Evolutionary conservation across 1,284 basidiomycete genomes (phyloP).

Genomic region (Cryptococcus sp.): DNA sequence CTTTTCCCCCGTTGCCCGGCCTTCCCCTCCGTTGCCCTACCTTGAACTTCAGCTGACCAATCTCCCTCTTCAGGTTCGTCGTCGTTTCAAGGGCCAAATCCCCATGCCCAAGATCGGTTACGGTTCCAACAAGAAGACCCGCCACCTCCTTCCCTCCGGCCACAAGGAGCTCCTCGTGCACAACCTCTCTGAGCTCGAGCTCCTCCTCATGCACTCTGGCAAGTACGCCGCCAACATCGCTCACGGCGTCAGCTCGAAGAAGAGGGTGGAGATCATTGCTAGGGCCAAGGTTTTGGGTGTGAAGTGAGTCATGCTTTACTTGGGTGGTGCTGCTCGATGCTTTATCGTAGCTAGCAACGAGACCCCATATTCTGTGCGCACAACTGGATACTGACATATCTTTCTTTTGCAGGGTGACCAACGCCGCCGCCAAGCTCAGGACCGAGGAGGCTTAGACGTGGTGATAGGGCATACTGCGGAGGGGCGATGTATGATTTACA

Average conservation of each 20-base stretch:
- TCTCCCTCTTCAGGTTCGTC: conserved; percentile 54
- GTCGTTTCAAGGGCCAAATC: conserved; percentile 91
- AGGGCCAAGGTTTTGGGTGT: conserved; percentile 85
- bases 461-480: not conserved
- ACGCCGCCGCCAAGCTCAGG: conserved; percentile 89
- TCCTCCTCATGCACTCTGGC: conserved; percentile 98
- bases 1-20: not conserved
- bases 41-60: not conserved
- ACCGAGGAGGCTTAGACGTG: conserved; percentile 72
- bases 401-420: conserved; percentile 68
- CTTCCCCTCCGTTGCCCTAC: not conserved
- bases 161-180: conserved; percentile 90
- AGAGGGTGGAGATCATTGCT: conserved; percentile 85
- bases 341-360: not conserved
- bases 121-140: conserved; percentile 65
- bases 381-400: conserved; percentile 7
- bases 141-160: conserved; percentile 89
- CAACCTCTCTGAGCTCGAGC: conserved; percentile 86
- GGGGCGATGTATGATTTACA: conserved; percentile 11
- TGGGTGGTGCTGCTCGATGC: not conserved
- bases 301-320: conserved; percentile 53
- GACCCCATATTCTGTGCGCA: not conserved
- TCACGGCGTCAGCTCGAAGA: conserved; percentile 94
- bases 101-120: conserved; percentile 82
- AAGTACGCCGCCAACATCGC: conserved; percentile 95